Conservation (phyloP, 257 asterid species). For the Scutellaria galericulata region DNA sequence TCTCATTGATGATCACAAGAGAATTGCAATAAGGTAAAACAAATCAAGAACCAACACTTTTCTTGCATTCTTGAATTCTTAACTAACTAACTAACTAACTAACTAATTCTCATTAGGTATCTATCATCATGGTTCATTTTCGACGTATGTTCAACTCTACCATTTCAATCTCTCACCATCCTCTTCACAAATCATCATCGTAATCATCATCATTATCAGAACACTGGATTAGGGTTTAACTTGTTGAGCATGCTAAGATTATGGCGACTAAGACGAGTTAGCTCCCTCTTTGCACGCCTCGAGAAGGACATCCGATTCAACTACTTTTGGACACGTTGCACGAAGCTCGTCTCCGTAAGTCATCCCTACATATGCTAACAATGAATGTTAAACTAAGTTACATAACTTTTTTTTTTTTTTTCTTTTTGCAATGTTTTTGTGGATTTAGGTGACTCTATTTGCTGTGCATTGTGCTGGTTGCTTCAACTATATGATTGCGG, state of each 20-base stretch:
- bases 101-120: conserved; percentile 49
- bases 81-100: not conserved
- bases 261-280: conserved; percentile 90
- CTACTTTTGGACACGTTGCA: conserved; percentile 83
- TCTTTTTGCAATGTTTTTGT: not conserved
- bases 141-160: conserved; percentile 79
- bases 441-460: conserved; percentile 58
- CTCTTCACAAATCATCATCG: conserved; percentile 53
- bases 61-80: conserved; percentile 14
- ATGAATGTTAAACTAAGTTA: not conserved
- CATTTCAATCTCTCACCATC: conserved; percentile 63
- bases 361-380: no score
- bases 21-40: conserved; percentile 64
- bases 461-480: conserved; percentile 69
- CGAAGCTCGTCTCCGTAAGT: conserved; percentile 73
- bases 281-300: conserved; percentile 78
- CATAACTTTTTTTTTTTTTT: no score
- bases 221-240: conserved; percentile 64
- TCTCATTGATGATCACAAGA: conserved; percentile 65
- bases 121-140: conserved; percentile 79
- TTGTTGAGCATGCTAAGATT: conserved; percentile 79
- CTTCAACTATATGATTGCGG: conserved; percentile 59
- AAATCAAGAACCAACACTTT: not conserved
- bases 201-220: not conserved
- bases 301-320: conserved; percentile 85